Base-by-base conservation (phyloP, 768 basidiomycete genomes). In the Leucocoprinus sp. region DNA sequence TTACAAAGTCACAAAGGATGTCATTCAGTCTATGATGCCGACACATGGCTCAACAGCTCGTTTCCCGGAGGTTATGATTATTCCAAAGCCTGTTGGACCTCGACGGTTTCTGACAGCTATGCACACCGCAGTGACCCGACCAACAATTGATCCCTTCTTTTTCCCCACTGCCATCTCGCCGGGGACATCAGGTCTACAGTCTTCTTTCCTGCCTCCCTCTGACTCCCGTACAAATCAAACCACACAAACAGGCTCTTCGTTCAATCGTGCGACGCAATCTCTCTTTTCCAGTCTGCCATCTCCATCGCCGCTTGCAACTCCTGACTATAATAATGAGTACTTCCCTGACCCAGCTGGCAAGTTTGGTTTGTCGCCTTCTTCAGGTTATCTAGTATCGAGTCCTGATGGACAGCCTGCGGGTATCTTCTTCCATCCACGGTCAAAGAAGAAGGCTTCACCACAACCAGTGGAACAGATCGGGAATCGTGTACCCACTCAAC, bases 51-150 rank as follows among this genome's bases (percentile, higher is more conserved):
- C 74, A 8, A 49, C 68, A 56, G 58, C 66, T 18, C 68, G 72
- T 12, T 61, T 85, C 8, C 84, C 96, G 1, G 96, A 99, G 55
- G 79, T 99, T 22, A 88, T 98, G 75, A 90, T 99, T 53, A 84
- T 98, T 29, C 95, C 93, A 17, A 99, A 98, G 64, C 95, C 95
- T 8, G 93, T 88, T 14, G 95, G 96, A 4, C 96, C 96, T 5
- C 80, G 95, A 29, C 80, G 95, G 7, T 83, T 97, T 54, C 68
- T 99, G 53, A 93, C 93, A 17, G 86, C 93, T 19, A 69, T 99
- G 14, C 86, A 95, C 59, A 97, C 90, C 3, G 93, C 93, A 1
- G 74, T 89, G 39, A 85, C 78, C 7, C 87, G 82, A 52, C 93
- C 96, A 0, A 58, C 78, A 8, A 79, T 99, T 23, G 95, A 99